Percentiles rank a stretch among this genome's conserved stretches.
phyloP scores from a whole-genome alignment of 148 eudicot genomes.

The Rhododendron ferrugineum region DNA sequence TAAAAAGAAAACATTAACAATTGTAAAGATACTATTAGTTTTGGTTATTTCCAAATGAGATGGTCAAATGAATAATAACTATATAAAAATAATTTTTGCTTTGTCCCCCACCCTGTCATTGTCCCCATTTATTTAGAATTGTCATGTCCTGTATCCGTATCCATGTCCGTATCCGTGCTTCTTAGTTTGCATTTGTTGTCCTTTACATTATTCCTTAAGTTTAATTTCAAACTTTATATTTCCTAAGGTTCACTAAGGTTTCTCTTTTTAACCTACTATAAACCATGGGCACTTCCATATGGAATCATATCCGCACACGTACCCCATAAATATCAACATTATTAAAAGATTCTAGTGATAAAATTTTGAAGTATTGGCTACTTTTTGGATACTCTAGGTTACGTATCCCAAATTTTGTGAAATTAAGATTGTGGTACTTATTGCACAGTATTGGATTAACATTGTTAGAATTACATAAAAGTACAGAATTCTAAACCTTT shows the following conservation, averaged over 20 bases:
- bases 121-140: too few relatives aligned
- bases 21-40: not conserved
- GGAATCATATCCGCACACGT: not conserved
- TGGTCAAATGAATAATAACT: too few relatives aligned
- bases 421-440: not conserved
- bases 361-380: not conserved
- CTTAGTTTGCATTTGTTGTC: not conserved
- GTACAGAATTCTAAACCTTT: not conserved
- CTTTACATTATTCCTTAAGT: not conserved
- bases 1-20: too few relatives aligned
- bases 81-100: too few relatives aligned
- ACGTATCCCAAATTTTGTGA: not conserved
- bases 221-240: not conserved
- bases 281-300: not conserved
- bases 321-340: not conserved
- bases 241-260: not conserved
- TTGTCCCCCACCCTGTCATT: too few relatives aligned
- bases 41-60: too few relatives aligned
- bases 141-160: too few relatives aligned
- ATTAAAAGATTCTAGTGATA: too few relatives aligned
- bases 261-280: not conserved
- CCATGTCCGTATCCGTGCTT: too few relatives aligned
- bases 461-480: not conserved
- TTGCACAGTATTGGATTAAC: not conserved
- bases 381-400: not conserved